Evolutionary conservation across 352 stramenopile species (phyloP).

Genomic region (Sclerospora graminicola): DNA sequence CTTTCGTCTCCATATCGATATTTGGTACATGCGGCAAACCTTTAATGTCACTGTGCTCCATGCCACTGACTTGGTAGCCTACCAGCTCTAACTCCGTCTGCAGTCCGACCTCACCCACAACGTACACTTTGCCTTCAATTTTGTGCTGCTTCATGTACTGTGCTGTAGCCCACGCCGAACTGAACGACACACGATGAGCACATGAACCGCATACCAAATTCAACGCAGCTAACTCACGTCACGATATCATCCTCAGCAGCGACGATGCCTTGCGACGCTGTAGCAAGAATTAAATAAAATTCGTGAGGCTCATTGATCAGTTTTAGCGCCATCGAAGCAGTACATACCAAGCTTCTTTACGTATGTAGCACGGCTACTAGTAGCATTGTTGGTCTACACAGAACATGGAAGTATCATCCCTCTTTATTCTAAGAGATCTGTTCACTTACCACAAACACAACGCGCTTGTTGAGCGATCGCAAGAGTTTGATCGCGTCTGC

Average conservation of each 20-base stretch:
- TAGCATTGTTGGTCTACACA: conserved; percentile 78
- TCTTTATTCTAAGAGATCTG: neutral
- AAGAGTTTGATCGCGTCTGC: conserved; percentile 53
- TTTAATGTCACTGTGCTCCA: conserved; percentile 59
- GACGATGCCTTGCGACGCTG: conserved; percentile 68
- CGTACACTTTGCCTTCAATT: conserved; percentile 73
- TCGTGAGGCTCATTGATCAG: neutral
- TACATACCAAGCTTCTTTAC: conserved; percentile 72
- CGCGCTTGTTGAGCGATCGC: conserved; percentile 65
- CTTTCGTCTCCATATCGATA: conserved; percentile 58
- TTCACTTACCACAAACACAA: conserved; percentile 68
- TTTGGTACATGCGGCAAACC: conserved; percentile 54
- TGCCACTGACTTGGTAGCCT: conserved; percentile 57
- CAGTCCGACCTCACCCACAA: conserved; percentile 69
- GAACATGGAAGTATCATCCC: neutral
- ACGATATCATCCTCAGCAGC: conserved; percentile 65
- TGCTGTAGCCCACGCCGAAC: conserved; percentile 72
- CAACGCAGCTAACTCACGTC: conserved; percentile 31
- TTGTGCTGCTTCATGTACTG: conserved; percentile 74
- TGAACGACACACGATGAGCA: conserved; percentile 8
- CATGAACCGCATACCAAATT: neutral
- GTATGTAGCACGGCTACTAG: conserved; percentile 69
- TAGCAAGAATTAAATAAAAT: neutral
- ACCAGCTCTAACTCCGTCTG: conserved; percentile 50
- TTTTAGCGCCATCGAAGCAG: neutral